Evolutionary conservation across 2,329 filamentous ascomycete species (phyloP).

Genomic region (Aspergillus ochraceoroseus): DNA sequence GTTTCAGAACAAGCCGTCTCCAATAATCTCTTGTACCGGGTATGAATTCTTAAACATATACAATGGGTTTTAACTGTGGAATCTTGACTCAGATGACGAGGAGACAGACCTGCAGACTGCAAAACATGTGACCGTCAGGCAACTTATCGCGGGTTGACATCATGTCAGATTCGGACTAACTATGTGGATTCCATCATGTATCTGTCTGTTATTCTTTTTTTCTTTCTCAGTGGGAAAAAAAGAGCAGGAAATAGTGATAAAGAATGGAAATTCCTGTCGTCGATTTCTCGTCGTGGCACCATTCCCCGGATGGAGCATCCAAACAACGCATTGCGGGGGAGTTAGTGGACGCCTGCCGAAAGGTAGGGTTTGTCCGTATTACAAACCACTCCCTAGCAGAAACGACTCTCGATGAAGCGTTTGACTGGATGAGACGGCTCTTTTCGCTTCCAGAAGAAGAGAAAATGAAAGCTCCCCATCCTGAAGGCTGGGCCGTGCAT

Average conservation of each 20-base stretch:
- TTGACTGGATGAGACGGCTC: constrained; percentile 43
- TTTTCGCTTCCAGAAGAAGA: constrained; percentile 44
- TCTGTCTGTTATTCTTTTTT: too few species aligned
- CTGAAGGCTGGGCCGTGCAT: constrained; percentile 47
- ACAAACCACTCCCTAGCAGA: constrained; percentile 46
- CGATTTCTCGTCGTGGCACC: constrained; percentile 34
- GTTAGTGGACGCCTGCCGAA: constrained; percentile 41
- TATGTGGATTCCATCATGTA: too few species aligned
- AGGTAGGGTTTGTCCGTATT: constrained; percentile 49
- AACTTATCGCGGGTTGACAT: constrained; percentile 1
- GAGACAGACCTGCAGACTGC: not conserved
- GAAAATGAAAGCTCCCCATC: constrained; percentile 50
- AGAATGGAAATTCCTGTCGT: constrained; percentile 33
- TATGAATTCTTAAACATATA: not conserved
- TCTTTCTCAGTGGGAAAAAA: not conserved
- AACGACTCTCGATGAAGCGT: constrained; percentile 42
- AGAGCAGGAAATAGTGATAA: not conserved
- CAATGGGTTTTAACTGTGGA: not conserved
- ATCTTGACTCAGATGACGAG: not conserved
- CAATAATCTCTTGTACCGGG: too few species aligned
- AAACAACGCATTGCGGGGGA: constrained; percentile 36
- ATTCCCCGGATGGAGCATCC: constrained; percentile 24
- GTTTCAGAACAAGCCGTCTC: too few species aligned
- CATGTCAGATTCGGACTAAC: not conserved
- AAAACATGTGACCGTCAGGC: constrained; percentile 11